Conservation (phyloP, 768 basidiomycete genomes). For the Rhizopogon salebrosus region DNA sequence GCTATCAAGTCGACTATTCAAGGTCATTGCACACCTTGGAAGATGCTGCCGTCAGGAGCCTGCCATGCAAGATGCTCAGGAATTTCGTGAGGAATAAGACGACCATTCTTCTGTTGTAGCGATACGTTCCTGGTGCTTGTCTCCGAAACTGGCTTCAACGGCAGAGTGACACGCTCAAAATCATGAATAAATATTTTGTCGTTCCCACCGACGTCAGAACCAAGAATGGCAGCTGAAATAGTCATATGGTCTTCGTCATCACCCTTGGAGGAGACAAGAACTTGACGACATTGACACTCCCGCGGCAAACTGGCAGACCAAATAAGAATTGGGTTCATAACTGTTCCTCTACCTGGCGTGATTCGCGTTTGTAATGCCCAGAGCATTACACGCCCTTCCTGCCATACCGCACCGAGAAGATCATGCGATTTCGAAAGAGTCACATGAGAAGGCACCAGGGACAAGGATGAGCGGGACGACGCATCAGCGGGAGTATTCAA, state of each 20-base stretch:
- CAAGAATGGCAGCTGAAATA: constrained; percentile 33
- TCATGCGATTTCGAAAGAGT: constrained; percentile 57
- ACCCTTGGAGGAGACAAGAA: constrained; percentile 14
- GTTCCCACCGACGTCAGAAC: constrained; percentile 26
- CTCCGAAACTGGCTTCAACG: background rate
- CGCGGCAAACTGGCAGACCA: constrained; percentile 27
- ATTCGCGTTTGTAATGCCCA: constrained; percentile 68
- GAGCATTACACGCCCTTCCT: constrained; percentile 59
- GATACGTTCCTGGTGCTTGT: background rate
- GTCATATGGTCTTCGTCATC: background rate
- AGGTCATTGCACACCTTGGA: constrained; percentile 30
- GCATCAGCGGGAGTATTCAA: constrained; percentile 10
- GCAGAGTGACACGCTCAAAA: background rate
- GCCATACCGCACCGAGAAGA: constrained; percentile 62
- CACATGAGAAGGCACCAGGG: constrained; percentile 50
- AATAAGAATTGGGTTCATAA: constrained; percentile 47
- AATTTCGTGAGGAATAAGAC: constrained; percentile 31
- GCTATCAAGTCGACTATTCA: constrained; percentile 1
- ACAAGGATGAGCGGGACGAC: background rate
- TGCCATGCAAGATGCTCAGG: constrained; percentile 34
- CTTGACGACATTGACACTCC: constrained; percentile 23
- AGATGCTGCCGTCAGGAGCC: constrained; percentile 41
- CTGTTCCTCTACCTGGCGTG: constrained; percentile 48
- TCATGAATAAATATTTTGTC: constrained; percentile 31
- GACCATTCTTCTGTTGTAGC: constrained; percentile 40